Evolutionary conservation across 1,284 basidiomycete species (phyloP).

Genomic region (Cryptococcus floricola): DNA sequence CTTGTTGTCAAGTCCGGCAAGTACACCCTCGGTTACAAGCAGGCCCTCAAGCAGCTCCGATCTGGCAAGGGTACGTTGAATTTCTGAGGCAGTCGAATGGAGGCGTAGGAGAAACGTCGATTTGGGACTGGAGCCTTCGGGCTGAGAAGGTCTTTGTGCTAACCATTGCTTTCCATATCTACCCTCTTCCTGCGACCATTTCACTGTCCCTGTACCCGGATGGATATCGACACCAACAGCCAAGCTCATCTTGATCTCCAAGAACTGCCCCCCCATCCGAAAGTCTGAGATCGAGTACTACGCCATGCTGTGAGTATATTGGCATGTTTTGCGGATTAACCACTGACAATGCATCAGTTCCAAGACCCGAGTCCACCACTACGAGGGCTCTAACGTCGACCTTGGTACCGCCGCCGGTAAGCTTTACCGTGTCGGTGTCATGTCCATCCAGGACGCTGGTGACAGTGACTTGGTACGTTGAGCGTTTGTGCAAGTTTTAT

Average conservation of each 20-base stretch:
- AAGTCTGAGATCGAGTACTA: conserved; percentile 99
- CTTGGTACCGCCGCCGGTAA: conserved; percentile 99
- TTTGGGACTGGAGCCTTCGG: conserved; percentile 83
- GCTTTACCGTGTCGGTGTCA: conserved; percentile 98
- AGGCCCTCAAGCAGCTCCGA: conserved; percentile 97
- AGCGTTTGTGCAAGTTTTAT: not conserved
- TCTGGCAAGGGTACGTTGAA: conserved; percentile 84
- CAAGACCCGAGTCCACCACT: conserved; percentile 96
- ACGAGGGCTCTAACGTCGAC: conserved; percentile 92
- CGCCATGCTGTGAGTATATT: conserved; percentile 75
- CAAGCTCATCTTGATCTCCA: conserved; percentile 97
- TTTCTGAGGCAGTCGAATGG: conserved; percentile 7
- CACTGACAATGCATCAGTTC: conserved; percentile 50
- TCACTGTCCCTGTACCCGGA: conserved; percentile 10
- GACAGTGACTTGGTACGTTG: conserved; percentile 79
- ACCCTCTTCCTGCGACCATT: conserved; percentile 2
- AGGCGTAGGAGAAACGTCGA: conserved; percentile 23
- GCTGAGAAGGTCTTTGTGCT: conserved; percentile 94
- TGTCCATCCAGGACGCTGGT: conserved; percentile 94
- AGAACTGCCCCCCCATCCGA: conserved; percentile 97
- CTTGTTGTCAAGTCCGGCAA: conserved; percentile 91
- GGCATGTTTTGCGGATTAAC: not conserved
- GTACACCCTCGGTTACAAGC: conserved; percentile 92
- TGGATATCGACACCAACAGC: conserved; percentile 55
- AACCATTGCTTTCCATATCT: conserved; percentile 29